phyloP scores from a whole-genome alignment of 176 grass and related monocot species.

The Oryza meyeriana region DNA sequence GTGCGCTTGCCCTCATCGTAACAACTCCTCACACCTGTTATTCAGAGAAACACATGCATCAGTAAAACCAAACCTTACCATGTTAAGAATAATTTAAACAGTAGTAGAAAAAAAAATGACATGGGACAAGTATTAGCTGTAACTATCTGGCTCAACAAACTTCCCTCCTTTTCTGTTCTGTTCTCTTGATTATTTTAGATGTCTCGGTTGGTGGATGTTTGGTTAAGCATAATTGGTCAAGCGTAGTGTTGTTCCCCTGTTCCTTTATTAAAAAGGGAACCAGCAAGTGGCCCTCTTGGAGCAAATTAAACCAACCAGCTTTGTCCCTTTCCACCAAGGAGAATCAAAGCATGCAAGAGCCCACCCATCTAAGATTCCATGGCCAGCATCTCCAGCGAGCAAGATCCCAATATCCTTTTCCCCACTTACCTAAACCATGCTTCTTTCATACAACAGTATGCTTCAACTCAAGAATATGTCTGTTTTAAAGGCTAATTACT shows the following conservation, averaged over 20 bases:
- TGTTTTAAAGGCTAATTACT: neutral
- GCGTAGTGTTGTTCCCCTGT: constrained; percentile 17
- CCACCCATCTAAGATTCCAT: constrained; percentile 42
- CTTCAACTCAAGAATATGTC: constrained; percentile 26
- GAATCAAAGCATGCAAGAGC: constrained; percentile 44
- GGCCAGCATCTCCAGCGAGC: constrained; percentile 35
- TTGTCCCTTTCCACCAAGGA: constrained; percentile 35
- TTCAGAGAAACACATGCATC: constrained; percentile 26
- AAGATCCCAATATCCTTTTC: constrained; percentile 27
- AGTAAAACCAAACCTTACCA: neutral
- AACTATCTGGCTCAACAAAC: constrained; percentile 36
- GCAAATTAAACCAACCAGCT: constrained; percentile 41
- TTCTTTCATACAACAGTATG: constrained; percentile 9
- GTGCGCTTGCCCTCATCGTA: constrained; percentile 91
- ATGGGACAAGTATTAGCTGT: neutral
- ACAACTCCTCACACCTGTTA: constrained; percentile 81
- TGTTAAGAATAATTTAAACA: neutral
- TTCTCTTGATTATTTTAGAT: constrained; percentile 30
- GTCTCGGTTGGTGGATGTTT: constrained; percentile 45
- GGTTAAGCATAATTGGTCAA: constrained; percentile 32
- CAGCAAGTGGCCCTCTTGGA: constrained; percentile 29
- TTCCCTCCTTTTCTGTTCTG: neutral
- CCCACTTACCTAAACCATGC: constrained; percentile 20
- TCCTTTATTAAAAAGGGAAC: constrained; percentile 41
- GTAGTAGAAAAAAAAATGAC: neutral